These are phyloP conservation scores for Rhizopogon vesiculosus DNA, from an alignment of 768 basidiomycete genomes.

Conservation along the genomic window DNA sequence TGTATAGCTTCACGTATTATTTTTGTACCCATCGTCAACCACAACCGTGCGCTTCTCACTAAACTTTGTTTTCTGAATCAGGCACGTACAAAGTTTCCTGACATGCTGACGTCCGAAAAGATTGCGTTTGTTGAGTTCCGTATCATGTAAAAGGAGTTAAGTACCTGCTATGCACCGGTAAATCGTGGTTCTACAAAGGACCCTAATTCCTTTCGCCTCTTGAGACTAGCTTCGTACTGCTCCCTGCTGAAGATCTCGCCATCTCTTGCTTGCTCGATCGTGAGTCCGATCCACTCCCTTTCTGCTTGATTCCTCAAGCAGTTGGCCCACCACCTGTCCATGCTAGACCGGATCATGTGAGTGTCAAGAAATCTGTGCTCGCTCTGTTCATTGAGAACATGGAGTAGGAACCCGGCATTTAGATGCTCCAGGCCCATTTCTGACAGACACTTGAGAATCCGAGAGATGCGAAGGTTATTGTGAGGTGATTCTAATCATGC, in stretches of 20 bases:
- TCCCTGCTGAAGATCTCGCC: slow-evolving; percentile 49
- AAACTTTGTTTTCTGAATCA: neutral
- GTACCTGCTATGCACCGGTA: neutral
- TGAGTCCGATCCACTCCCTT: slow-evolving; percentile 47
- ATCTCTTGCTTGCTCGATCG: slow-evolving; percentile 47
- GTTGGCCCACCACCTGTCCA: slow-evolving; percentile 79
- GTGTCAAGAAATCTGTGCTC: slow-evolving; percentile 48
- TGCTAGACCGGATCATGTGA: slow-evolving; percentile 47
- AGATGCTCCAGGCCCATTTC: slow-evolving; percentile 63
- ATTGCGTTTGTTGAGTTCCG: neutral
- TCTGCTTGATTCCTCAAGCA: slow-evolving; percentile 62
- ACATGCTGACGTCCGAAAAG: neutral
- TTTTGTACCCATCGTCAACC: neutral
- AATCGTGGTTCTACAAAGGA: slow-evolving; percentile 19
- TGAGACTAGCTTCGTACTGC: slow-evolving; percentile 48
- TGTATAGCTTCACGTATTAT: neutral
- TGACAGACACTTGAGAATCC: slow-evolving; percentile 72
- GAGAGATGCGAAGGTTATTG: slow-evolving; percentile 73
- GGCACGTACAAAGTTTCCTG: neutral
- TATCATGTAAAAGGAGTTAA: neutral
- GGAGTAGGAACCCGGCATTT: slow-evolving; percentile 63
- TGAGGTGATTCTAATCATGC: slow-evolving; percentile 51
- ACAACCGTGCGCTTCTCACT: neutral
- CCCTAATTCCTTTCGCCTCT: slow-evolving; percentile 34
- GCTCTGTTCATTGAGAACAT: slow-evolving; percentile 67